Evolutionary conservation across 2,329 filamentous ascomycete species (phyloP).

Genomic region (Aspergillus fischeri): DNA sequence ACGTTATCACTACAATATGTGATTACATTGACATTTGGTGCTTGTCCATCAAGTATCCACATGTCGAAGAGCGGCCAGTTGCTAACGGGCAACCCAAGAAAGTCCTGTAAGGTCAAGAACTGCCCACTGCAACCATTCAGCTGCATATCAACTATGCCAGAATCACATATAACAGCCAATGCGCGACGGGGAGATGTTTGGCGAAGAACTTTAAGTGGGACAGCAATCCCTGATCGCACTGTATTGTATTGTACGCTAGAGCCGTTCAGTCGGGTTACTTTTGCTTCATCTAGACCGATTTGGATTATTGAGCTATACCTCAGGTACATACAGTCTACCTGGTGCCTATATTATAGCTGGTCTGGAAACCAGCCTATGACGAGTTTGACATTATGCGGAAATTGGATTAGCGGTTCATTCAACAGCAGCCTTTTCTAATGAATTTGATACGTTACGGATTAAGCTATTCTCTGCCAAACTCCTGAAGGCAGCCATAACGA

Average conservation of each 20-base stretch:
- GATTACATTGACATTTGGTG: constrained; percentile 99
- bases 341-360: background rate
- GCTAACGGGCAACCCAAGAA: constrained; percentile 19
- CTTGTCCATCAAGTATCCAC: constrained; percentile 87
- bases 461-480: background rate
- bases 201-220: background rate
- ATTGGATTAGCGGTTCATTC: constrained; percentile 15
- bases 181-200: background rate
- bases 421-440: background rate
- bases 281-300: background rate
- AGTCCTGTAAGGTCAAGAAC: background rate
- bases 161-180: background rate
- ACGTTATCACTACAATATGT: constrained; percentile 96
- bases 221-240: background rate
- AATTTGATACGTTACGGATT: background rate
- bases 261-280: background rate
- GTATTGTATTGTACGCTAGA: background rate
- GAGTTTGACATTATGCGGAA: constrained; percentile 4
- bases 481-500: background rate
- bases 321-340: background rate
- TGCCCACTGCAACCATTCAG: background rate
- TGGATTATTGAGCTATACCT: background rate
- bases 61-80: constrained; percentile 38
- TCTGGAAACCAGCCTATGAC: background rate
- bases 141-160: constrained; percentile 15